Conservation (phyloP, 768 basidiomycete genomes). For the Leccinum rimulosum region DNA sequence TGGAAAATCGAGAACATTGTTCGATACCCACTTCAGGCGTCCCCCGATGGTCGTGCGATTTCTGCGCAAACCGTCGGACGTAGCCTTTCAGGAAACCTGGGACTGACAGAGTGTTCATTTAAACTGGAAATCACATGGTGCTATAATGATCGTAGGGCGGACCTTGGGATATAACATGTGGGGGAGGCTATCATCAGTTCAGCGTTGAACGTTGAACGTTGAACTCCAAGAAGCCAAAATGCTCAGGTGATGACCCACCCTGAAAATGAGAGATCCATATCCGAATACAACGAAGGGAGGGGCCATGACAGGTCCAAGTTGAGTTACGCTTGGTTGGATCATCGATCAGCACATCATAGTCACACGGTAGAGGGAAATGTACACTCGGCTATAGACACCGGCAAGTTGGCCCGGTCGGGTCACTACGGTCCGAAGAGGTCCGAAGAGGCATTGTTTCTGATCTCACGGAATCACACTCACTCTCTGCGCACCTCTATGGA, state of each 20-base stretch:
- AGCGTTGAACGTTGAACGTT: neutral
- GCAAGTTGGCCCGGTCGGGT: too few species aligned
- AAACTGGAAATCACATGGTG: neutral
- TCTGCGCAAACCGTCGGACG: conserved; percentile 86
- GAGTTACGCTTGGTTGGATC: neutral
- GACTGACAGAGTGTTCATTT: conserved; percentile 33
- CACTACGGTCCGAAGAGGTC: too few species aligned
- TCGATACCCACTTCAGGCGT: conserved; percentile 66
- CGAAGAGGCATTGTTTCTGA: too few species aligned
- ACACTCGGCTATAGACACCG: too few species aligned
- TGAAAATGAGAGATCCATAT: conserved; percentile 92
- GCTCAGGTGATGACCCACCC: conserved; percentile 37
- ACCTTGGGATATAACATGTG: conserved; percentile 73
- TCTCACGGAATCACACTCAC: too few species aligned
- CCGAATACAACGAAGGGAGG: conserved; percentile 77
- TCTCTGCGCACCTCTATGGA: too few species aligned
- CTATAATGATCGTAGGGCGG: neutral
- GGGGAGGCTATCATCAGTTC: conserved; percentile 64
- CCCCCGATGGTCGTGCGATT: conserved; percentile 90
- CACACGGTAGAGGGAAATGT: neutral
- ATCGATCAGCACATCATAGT: neutral
- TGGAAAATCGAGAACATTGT: neutral
- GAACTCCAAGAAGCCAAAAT: neutral
- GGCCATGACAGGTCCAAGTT: conserved; percentile 8
- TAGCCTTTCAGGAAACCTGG: conserved; percentile 89